Percentiles rank a stretch among this genome's conserved stretches.
Evolutionary conservation across 306 rosid genomes (phyloP).

Genomic region (Hylodesmum podocarpum): DNA sequence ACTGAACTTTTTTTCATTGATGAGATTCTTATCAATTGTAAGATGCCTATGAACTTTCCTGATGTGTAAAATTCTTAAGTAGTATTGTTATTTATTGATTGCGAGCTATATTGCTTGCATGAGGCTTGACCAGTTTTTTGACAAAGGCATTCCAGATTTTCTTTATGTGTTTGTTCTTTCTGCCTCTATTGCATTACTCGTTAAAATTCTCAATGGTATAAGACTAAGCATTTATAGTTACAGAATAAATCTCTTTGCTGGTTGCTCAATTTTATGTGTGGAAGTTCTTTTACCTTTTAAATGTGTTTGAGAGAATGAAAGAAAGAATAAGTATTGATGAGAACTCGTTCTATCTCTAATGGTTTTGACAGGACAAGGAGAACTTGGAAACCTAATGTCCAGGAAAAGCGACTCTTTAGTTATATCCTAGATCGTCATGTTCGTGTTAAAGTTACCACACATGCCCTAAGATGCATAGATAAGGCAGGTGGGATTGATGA

Average conservation of each 20-base stretch:
- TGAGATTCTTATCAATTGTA: neutral
- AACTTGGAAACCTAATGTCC: slow-evolving; percentile 93
- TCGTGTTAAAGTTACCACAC: slow-evolving; percentile 86
- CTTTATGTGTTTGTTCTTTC: neutral
- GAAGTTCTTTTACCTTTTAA: slow-evolving; percentile 8
- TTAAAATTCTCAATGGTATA: neutral
- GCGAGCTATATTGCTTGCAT: neutral
- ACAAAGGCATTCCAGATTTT: neutral
- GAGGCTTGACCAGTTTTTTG: neutral
- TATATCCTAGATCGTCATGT: slow-evolving; percentile 84
- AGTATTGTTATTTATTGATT: neutral
- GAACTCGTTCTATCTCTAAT: slow-evolving; percentile 28
- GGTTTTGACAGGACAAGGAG: slow-evolving; percentile 67
- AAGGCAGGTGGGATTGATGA: slow-evolving; percentile 96
- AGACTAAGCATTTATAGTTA: neutral
- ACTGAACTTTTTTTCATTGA: neutral
- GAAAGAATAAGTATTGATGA: slow-evolving; percentile 5
- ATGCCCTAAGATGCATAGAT: slow-evolving; percentile 90
- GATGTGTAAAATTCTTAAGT: neutral
- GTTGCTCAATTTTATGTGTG: slow-evolving; percentile 9
- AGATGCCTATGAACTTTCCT: neutral
- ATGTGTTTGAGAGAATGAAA: neutral
- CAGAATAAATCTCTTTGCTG: neutral
- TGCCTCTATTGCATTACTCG: neutral
- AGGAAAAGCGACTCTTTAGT: slow-evolving; percentile 91